phyloP scores from a whole-genome alignment of 2,329 filamentous ascomycete species.

The Colletotrichum navitas region DNA sequence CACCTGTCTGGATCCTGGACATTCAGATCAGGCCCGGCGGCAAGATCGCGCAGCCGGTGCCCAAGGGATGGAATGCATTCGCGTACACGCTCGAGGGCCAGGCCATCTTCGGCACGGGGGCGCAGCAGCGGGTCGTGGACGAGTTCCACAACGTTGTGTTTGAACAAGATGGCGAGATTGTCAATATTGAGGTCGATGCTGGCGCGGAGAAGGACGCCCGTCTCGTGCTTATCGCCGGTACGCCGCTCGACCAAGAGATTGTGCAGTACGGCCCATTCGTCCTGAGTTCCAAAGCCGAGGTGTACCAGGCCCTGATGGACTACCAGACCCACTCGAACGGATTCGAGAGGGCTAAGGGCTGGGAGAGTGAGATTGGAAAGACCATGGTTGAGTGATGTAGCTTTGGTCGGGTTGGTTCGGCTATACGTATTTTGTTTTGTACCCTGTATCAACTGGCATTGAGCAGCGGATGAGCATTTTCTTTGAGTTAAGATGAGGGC shows the following conservation, averaged over 20 bases:
- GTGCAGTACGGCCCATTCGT: conserved; percentile 91
- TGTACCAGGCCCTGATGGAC: conserved; percentile 82
- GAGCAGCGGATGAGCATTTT: conserved; percentile 6
- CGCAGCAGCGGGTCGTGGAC: conserved; percentile 65
- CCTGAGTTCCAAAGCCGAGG: conserved; percentile 77
- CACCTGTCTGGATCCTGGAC: conserved; percentile 96
- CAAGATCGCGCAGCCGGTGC: conserved; percentile 79
- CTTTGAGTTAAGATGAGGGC: background rate
- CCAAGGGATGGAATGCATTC: conserved; percentile 89
- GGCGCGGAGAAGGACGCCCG: conserved; percentile 70
- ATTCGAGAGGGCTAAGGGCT: conserved; percentile 82
- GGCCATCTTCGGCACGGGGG: conserved; percentile 70
- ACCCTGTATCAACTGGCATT: background rate
- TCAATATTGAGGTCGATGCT: conserved; percentile 77
- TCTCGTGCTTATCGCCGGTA: conserved; percentile 81
- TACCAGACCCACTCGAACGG: conserved; percentile 81
- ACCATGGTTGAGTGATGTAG: conserved; percentile 65
- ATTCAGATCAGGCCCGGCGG: conserved; percentile 85
- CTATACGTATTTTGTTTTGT: background rate
- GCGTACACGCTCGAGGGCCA: conserved; percentile 85
- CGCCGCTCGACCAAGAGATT: conserved; percentile 83
- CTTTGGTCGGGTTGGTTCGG: background rate
- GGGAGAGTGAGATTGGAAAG: conserved; percentile 91
- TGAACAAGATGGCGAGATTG: conserved; percentile 79
- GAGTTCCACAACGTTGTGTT: conserved; percentile 93